Base-by-base conservation (phyloP, 768 basidiomycete genomes). In the Hypsizygus marmoreus region DNA sequence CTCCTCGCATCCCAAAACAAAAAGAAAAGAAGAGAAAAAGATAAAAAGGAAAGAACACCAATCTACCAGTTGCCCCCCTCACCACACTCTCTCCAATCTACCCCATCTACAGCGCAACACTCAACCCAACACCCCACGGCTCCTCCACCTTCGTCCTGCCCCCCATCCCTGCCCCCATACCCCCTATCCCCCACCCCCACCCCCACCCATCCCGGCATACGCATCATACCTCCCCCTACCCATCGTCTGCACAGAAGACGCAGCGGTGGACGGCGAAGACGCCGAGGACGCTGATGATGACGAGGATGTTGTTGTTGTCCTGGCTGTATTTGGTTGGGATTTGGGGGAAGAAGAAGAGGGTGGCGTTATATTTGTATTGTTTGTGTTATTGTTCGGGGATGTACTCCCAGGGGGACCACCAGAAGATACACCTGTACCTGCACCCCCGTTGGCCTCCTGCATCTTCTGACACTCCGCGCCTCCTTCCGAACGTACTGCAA, bases 401-500 rank as follows among this genome's bases (percentile, higher is more conserved):
- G 42, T 35, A 31, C 4, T 13, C 5, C 10, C 20, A 38, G 2
- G 31, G 42, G 22, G 31, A 37, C 22, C 4, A 3, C 30, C 29
- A 7, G 33, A 17, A 11, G 14, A 11, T n/a, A 26, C 13, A 16
- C 22, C 29, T 14, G 32, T 22, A 16, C 28, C 33, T 6, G 35
- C 23, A 6, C 43, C 40, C 17, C 57, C 61, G 16, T 51, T 59
- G 5, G 52, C 58, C 30, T 72, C 71, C 13, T 74, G 60, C 12
- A 68, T 56, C 16, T 69, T 67, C 50, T 75, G 72, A 62, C 90
- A 91, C 39, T 91, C 90, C 5, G 84, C 77, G 19, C 90, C 90
- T 47, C 88, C 88, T 56, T 91, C 89, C 8, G 89, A 91, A 40
- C 84, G 79, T 56, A 90, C 84, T 90, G 56, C 20, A 28, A 42